A percentile compares a stretch with the other conserved stretches of the same genome.
These are phyloP conservation scores for Harrya chromipes DNA, from an alignment of 768 basidiomycete genomes.

Conservation along the genomic window DNA sequence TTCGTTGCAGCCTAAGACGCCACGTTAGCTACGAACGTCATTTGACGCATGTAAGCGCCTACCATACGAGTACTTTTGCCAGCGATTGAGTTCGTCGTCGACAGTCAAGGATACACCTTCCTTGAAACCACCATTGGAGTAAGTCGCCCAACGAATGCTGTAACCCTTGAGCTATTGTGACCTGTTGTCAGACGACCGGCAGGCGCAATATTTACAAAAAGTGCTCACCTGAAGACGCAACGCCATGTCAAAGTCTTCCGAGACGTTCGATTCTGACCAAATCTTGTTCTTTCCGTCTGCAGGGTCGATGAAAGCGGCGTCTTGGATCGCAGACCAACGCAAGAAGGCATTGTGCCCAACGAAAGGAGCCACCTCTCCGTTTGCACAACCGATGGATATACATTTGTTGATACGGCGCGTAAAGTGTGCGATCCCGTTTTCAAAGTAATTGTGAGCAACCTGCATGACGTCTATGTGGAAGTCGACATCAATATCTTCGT, in stretches of 20 bases:
- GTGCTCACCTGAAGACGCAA: conserved; percentile 46
- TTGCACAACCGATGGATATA: conserved; percentile 75
- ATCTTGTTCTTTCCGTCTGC: conserved; percentile 59
- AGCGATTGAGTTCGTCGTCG: conserved; percentile 88
- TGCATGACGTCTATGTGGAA: conserved; percentile 75
- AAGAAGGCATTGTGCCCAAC: conserved; percentile 89
- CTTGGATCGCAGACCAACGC: conserved; percentile 89
- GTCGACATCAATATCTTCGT: conserved; percentile 24
- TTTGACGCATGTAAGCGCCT: conserved; percentile 29
- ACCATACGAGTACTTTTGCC: conserved; percentile 88
- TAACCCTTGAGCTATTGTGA: conserved; percentile 31
- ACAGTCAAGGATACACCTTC: conserved; percentile 90
- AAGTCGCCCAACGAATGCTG: conserved; percentile 64
- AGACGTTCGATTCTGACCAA: conserved; percentile 67
- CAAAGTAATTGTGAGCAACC: conserved; percentile 85
- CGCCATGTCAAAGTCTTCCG: conserved; percentile 71
- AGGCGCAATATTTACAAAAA: conserved; percentile 19
- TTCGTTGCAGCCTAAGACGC: conserved; percentile 33
- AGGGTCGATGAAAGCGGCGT: conserved; percentile 69
- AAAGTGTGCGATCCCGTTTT: conserved; percentile 91
- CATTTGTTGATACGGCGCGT: conserved; percentile 86
- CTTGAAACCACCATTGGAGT: conserved; percentile 84
- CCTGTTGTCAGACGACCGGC: conserved; percentile 54
- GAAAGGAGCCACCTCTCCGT: conserved; percentile 74
- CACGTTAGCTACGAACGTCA: neutral